Evolutionary conservation across 2,329 filamentous ascomycete species (phyloP).

Genomic region (Xenoacremonium recifei): DNA sequence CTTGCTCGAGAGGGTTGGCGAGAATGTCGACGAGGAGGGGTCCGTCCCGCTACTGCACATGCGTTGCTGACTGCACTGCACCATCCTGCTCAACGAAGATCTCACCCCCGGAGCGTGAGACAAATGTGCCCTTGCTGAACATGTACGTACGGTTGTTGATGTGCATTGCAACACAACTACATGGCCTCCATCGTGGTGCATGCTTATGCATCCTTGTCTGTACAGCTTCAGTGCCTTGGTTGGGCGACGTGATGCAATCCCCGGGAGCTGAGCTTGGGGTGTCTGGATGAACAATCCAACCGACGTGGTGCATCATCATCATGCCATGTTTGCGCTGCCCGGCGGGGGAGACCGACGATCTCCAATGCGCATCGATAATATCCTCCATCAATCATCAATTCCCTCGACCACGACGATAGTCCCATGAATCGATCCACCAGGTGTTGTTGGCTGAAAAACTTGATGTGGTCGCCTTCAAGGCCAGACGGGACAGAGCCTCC

Average conservation of each 20-base stretch:
- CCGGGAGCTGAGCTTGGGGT: constrained; percentile 10
- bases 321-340: constrained; percentile 11
- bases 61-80: background rate
- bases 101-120: background rate
- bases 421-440: no score
- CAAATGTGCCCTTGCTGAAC: background rate
- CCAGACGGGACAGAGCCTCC: background rate
- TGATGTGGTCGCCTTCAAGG: background rate
- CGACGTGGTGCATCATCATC: constrained; percentile 8
- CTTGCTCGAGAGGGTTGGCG: no score
- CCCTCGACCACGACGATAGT: no score
- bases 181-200: background rate
- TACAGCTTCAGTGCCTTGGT: constrained; percentile 3
- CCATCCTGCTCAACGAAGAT: constrained; percentile 7
- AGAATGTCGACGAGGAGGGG: no score
- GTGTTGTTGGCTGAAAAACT: no score
- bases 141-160: background rate
- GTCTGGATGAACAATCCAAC: constrained; percentile 8
- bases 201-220: background rate
- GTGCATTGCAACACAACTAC: constrained; percentile 4
- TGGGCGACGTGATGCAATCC: constrained; percentile 4
- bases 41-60: no score
- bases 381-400: no score
- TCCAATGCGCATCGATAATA: no score
- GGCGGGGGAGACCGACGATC: no score